Conservation (phyloP, 768 basidiomycete species). For the Amanita rimosa region DNA sequence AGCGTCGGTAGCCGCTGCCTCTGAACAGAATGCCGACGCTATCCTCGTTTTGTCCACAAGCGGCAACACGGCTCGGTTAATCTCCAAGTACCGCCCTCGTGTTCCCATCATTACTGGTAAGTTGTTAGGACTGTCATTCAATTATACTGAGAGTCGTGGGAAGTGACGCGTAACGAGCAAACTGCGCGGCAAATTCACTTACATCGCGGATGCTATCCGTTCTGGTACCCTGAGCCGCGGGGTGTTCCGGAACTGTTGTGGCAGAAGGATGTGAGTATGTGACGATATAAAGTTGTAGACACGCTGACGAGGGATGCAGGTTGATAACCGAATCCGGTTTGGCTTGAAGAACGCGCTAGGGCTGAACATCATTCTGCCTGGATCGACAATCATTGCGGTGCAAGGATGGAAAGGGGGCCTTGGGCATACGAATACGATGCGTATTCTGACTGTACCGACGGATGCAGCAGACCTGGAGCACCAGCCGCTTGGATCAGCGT, state of each 20-base stretch:
- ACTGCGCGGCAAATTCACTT: constrained; percentile 95
- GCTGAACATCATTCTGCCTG: constrained; percentile 80
- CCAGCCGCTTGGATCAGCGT: constrained; percentile 39
- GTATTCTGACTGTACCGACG: constrained; percentile 75
- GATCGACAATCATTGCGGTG: constrained; percentile 85
- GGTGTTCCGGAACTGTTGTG: constrained; percentile 83
- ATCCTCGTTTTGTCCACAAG: constrained; percentile 96
- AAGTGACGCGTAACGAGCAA: constrained; percentile 93
- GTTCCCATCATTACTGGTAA: constrained; percentile 92
- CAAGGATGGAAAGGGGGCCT: constrained; percentile 99
- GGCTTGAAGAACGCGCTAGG: constrained; percentile 77
- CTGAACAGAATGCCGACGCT: constrained; percentile 90
- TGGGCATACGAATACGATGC: constrained; percentile 89
- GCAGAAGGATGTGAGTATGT: constrained; percentile 82
- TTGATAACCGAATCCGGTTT: constrained; percentile 83
- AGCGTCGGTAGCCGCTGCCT: constrained; percentile 90
- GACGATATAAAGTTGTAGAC: neutral
- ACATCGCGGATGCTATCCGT: constrained; percentile 93
- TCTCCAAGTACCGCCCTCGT: constrained; percentile 92
- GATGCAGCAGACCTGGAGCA: constrained; percentile 68
- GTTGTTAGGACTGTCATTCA: constrained; percentile 12
- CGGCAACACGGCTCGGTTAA: constrained; percentile 89
- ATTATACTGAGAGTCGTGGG: neutral
- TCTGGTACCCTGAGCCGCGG: constrained; percentile 93
- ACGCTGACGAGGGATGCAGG: constrained; percentile 26